These are phyloP conservation scores for Fusarium camptoceras DNA, from an alignment of 2,329 filamentous ascomycete species.

Conservation along the genomic window DNA sequence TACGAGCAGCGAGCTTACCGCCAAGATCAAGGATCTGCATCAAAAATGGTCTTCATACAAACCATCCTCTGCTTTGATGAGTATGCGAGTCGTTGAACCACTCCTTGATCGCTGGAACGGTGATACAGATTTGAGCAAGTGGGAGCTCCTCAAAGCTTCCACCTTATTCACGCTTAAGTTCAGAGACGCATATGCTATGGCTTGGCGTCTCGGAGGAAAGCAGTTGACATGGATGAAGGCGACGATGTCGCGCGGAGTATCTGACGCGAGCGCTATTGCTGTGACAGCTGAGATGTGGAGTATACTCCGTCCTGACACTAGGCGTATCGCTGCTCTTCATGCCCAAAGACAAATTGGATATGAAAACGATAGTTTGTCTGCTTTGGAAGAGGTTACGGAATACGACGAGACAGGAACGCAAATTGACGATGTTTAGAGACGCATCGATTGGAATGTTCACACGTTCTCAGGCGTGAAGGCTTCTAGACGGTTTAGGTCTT, in stretches of 20 bases:
- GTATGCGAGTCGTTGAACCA: conserved; percentile 42
- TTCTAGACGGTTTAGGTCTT: conserved; percentile 14
- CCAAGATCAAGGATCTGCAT: conserved; percentile 53
- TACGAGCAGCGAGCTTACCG: conserved; percentile 46
- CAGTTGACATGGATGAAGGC: conserved; percentile 64
- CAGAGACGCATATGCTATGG: conserved; percentile 47
- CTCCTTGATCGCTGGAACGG: conserved; percentile 47
- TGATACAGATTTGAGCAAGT: conserved; percentile 51
- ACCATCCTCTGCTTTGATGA: conserved; percentile 46
- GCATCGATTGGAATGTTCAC: conserved; percentile 17
- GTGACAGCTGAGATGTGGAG: conserved; percentile 55
- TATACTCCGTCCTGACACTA: conserved; percentile 53
- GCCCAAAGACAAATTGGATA: conserved; percentile 32
- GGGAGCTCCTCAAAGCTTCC: conserved; percentile 65
- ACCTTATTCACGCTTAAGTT: conserved; percentile 58
- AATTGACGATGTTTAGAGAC: conserved; percentile 48
- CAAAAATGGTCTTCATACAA: conserved; percentile 58
- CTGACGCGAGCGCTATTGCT: conserved; percentile 41
- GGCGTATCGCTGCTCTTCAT: conserved; percentile 39
- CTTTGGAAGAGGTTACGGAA: conserved; percentile 45
- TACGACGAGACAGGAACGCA: conserved; percentile 48
- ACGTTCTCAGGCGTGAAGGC: conserved; percentile 6
- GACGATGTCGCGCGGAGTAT: conserved; percentile 27
- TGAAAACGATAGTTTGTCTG: conserved; percentile 42
- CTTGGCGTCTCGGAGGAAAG: conserved; percentile 61